A percentile compares a stretch with the other conserved stretches of the same genome.
phyloP scores from a whole-genome alignment of 306 rosid species.

The Argentina anserina region DNA sequence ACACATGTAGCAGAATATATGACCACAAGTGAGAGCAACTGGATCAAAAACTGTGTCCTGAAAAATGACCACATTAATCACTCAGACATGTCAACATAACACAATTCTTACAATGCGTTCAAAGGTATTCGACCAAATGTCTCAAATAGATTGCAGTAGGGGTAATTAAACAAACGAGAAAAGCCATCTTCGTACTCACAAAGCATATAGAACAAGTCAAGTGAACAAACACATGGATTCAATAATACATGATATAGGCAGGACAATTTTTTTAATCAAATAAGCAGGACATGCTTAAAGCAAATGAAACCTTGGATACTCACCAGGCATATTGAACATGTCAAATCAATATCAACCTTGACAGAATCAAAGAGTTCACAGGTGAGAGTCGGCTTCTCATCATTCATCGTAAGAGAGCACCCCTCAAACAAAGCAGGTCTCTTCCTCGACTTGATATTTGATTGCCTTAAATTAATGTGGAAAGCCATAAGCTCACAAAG shows the following conservation, averaged over 20 bases:
- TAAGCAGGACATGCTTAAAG: not conserved
- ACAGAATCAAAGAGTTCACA: conserved; percentile 79
- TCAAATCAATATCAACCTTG: conserved; percentile 76
- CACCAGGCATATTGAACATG: conserved; percentile 95
- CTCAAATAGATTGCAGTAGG: not conserved
- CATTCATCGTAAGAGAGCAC: conserved; percentile 55
- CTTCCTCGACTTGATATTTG: conserved; percentile 36
- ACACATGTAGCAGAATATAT: conserved; percentile 85
- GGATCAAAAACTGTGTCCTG: conserved; percentile 98
- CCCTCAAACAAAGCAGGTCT: conserved; percentile 55
- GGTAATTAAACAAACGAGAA: not conserved
- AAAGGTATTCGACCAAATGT: not conserved
- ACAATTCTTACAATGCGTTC: not conserved
- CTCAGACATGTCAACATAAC: not conserved
- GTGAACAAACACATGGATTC: not conserved
- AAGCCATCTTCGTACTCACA: not conserved
- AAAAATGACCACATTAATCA: not conserved
- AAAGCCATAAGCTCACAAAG: conserved; percentile 92
- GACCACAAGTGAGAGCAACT: conserved; percentile 86
- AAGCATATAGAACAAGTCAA: conserved; percentile 1
- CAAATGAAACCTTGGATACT: conserved; percentile 21
- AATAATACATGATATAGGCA: not conserved
- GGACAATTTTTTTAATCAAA: too few species aligned
- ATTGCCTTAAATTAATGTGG: conserved; percentile 79
- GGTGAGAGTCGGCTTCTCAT: conserved; percentile 78